Percentiles rank a stretch among this genome's conserved stretches.
Evolutionary conservation across 106 monocot genomes (phyloP).

Genomic region (Platanthera guangdongensis): DNA sequence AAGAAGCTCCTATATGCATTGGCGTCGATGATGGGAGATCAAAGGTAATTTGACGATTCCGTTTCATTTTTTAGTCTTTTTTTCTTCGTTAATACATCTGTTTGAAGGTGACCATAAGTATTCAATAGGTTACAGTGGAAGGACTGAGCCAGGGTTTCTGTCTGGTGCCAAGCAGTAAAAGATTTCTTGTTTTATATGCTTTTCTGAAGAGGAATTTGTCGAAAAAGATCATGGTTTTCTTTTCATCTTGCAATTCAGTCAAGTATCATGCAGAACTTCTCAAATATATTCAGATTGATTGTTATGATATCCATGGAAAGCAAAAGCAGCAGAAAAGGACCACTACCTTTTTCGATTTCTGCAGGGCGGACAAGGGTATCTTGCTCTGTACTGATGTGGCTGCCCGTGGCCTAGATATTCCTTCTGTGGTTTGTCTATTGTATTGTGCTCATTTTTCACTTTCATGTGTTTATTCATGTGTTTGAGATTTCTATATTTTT

Average conservation of each 20-base stretch:
- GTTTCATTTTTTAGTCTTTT: background rate
- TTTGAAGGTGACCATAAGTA: slow-evolving; percentile 8
- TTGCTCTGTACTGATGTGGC: slow-evolving; percentile 93
- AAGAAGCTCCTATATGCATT: slow-evolving; percentile 58
- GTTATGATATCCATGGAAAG: slow-evolving; percentile 85
- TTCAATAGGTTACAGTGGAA: slow-evolving; percentile 74
- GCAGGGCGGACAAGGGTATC: slow-evolving; percentile 78
- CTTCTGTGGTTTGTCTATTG: slow-evolving; percentile 63
- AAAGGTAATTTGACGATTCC: slow-evolving; percentile 33
- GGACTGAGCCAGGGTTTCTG: slow-evolving; percentile 87
- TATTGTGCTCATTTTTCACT: background rate
- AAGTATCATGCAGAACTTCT: slow-evolving; percentile 85
- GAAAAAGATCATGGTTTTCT: slow-evolving; percentile 93
- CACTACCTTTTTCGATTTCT: slow-evolving; percentile 80
- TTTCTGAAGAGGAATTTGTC: slow-evolving; percentile 62
- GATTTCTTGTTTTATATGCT: slow-evolving; percentile 78
- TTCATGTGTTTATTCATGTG: slow-evolving; percentile 2
- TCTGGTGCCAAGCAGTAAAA: slow-evolving; percentile 62
- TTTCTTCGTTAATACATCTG: too few relatives aligned
- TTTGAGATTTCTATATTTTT: background rate
- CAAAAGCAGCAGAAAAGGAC: slow-evolving; percentile 92
- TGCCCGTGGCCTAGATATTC: slow-evolving; percentile 94
- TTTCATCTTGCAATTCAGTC: slow-evolving; percentile 93
- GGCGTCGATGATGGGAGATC: slow-evolving; percentile 81
- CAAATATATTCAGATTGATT: slow-evolving; percentile 58